phyloP scores from a whole-genome alignment of 306 rosid species.

The Malus sieversii region DNA sequence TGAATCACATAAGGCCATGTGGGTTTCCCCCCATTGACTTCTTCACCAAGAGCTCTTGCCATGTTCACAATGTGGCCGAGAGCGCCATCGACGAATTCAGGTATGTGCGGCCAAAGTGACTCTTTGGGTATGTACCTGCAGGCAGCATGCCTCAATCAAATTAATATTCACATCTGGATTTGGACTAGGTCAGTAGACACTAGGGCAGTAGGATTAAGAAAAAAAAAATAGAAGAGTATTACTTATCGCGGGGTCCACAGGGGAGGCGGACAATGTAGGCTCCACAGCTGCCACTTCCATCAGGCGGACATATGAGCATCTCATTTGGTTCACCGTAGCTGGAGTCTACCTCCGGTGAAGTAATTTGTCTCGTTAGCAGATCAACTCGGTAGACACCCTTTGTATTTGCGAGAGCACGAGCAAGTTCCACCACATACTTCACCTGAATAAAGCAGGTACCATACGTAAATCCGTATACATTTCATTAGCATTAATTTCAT shows the following conservation, averaged over 20 bases:
- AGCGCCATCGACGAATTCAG: conserved; percentile 69
- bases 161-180: neutral
- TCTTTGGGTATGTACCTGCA: conserved; percentile 69
- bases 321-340: conserved; percentile 74
- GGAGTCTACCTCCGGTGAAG: conserved; percentile 58
- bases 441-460: conserved; percentile 27
- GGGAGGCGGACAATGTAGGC: conserved; percentile 75
- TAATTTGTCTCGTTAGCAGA: conserved; percentile 65
- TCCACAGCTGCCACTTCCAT: conserved; percentile 60
- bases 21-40: conserved; percentile 51
- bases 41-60: conserved; percentile 70
- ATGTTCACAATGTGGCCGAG: conserved; percentile 59
- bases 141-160: neutral
- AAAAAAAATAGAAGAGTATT: neutral
- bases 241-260: conserved; percentile 64
- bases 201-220: neutral
- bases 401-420: conserved; percentile 68
- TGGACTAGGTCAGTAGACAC: neutral
- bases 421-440: conserved; percentile 78
- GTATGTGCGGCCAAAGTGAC: conserved; percentile 74
- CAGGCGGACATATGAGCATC: conserved; percentile 62
- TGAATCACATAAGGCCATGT: conserved; percentile 71
- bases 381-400: conserved; percentile 69
- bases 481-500: neutral
- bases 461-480: neutral